Evolutionary conservation across 352 stramenopile genomes (phyloP).

Genomic region (Phytopythium vexans): DNA sequence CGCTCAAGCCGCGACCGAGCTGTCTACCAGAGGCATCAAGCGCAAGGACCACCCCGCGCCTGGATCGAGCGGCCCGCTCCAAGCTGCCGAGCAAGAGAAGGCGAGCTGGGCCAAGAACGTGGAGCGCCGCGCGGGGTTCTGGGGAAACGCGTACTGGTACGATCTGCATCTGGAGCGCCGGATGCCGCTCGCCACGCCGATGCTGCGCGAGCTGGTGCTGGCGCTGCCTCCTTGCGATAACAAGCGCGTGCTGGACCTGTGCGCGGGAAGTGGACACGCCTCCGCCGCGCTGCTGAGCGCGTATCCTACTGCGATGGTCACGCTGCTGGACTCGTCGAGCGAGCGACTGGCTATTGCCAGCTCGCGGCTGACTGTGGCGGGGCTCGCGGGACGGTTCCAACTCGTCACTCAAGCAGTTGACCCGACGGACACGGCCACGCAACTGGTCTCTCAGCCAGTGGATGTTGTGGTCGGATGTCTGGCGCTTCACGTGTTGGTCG

Average conservation of each 20-base stretch:
- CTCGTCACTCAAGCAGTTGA: conserved; percentile 19
- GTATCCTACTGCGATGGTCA: conserved; percentile 54
- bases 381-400: conserved; percentile 7
- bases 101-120: conserved; percentile 59
- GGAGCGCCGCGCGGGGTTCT: conserved; percentile 63
- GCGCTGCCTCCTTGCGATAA: conserved; percentile 58
- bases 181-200: conserved; percentile 53
- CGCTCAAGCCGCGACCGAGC: too few species aligned
- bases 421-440: conserved; percentile 11
- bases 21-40: too few species aligned
- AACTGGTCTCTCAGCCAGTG: conserved; percentile 22
- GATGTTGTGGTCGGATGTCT: conserved; percentile 66
- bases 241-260: conserved; percentile 62
- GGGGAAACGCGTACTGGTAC: conserved; percentile 77
- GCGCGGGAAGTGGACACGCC: conserved; percentile 58
- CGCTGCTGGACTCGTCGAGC: conserved; percentile 53
- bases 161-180: conserved; percentile 60
- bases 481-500: conserved; percentile 64
- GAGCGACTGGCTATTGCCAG: conserved; percentile 54
- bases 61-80: not conserved
- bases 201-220: conserved; percentile 59
- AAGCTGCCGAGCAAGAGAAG: not conserved
- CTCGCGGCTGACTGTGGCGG: conserved; percentile 24
- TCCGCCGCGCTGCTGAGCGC: conserved; percentile 47
- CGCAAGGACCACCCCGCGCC: not conserved